Base-by-base conservation (phyloP, 1,284 basidiomycete species). In the Trametes versicolor region DNA sequence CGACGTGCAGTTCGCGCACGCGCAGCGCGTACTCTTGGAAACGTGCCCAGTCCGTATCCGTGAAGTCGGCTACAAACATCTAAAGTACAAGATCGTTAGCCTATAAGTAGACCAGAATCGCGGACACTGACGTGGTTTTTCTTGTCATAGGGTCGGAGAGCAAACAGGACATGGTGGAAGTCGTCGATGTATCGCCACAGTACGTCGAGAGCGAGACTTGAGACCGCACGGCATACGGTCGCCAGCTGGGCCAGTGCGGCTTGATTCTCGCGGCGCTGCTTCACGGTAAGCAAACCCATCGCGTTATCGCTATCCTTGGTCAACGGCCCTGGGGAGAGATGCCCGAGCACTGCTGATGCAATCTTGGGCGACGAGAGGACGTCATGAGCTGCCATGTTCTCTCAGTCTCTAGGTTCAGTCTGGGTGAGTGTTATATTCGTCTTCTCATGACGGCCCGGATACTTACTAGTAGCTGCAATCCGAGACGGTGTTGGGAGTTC, bases 141-240 rank as follows among this genome's bases (percentile, higher is more conserved):
- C 13, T 13, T 17, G 8, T 62, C 41, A 12, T 58, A 66, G 12
- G 62, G 23, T 0, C 43, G 17, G 32, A 63, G 36, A 0, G 43
- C 47, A 15, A 6, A 21, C 13, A 67, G 55, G 13, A 67, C 45
- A 47, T 63, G 36, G 4, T 23, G 12, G 27, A 67, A 49, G 39
- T 45, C 51, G 43, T 63, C 65, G 13, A 67, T n/a, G 2, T 29
- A 25, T 6, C 47, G 37, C 62, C 62, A 67, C 13, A 67, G 65
- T 2, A 47, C 58, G n/a, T 61, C 62, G 12, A 67, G 58, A 1
- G 65, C 65, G 10, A 49, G 34, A 6, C 19, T 27, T 7, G 58
- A 60, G 8, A 58, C 34, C 8, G 55, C 50, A 23, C 59, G 65
- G 29, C 62, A 63, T 2, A 67, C 65, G 23, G 25, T 48, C 8